phyloP scores from a whole-genome alignment of 192 early-diverging fungal species.

The Backusella parvicylindrica region DNA sequence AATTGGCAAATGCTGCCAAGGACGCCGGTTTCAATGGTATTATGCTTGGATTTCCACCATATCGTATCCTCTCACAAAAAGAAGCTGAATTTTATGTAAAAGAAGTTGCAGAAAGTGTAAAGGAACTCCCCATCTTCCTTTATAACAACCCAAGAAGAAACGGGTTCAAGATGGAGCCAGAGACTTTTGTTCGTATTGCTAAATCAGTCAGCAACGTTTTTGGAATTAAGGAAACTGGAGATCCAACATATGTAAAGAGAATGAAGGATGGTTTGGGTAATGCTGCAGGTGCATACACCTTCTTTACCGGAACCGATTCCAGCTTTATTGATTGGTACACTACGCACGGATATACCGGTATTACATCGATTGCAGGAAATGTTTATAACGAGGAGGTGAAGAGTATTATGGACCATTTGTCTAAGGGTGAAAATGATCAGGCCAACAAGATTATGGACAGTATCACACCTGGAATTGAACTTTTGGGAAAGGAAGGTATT shows the following conservation, averaged over 20 bases:
- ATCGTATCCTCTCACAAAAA: slow-evolving; percentile 5
- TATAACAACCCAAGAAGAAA: slow-evolving; percentile 21
- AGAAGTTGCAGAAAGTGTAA: background rate
- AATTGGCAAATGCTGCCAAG: slow-evolving; percentile 3
- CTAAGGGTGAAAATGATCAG: background rate
- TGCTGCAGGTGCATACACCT: background rate
- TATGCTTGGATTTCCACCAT: slow-evolving; percentile 26
- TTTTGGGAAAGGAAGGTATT: background rate
- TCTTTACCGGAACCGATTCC: slow-evolving; percentile 8
- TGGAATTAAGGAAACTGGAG: slow-evolving; percentile 22
- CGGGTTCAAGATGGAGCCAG: slow-evolving; percentile 9
- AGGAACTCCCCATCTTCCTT: slow-evolving; percentile 14
- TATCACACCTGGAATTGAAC: background rate
- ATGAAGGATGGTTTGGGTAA: slow-evolving; percentile 1
- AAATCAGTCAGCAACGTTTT: background rate
- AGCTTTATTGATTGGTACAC: background rate
- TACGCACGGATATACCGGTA: slow-evolving; percentile 13
- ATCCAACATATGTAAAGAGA: slow-evolving; percentile 9
- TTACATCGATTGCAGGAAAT: slow-evolving; percentile 12
- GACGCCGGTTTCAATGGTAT: slow-evolving; percentile 7
- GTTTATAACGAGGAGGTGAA: slow-evolving; percentile 12
- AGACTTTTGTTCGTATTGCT: slow-evolving; percentile 2
- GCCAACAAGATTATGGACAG: background rate
- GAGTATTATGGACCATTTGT: background rate
- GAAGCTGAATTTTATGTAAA: slow-evolving; percentile 16